These are phyloP conservation scores for Pseudogymnoascus sp. DNA, from an alignment of 2,329 filamentous ascomycete genomes.

Conservation along the genomic window DNA sequence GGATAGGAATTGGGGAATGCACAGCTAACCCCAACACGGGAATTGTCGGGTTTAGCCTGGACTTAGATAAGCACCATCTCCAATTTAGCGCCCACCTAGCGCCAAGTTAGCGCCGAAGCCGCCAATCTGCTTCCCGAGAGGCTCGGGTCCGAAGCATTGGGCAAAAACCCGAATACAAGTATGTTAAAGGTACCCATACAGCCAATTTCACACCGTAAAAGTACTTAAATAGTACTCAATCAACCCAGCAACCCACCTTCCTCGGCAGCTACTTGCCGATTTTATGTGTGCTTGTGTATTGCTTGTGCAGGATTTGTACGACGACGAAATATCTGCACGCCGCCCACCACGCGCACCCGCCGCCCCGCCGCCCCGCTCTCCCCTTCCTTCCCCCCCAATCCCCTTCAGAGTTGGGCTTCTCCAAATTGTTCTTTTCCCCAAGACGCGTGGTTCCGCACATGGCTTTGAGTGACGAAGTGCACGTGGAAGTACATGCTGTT, in stretches of 20 bases:
- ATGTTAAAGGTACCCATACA: not conserved
- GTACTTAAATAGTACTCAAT: not conserved
- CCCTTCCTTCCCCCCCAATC: not conserved
- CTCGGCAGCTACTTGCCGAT: not conserved
- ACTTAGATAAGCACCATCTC: not conserved
- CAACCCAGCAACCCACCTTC: not conserved
- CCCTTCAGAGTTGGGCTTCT: not conserved
- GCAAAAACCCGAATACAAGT: not conserved
- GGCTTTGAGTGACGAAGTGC: not conserved
- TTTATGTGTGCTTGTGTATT: not conserved
- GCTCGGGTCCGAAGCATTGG: not conserved
- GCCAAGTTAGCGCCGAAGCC: not conserved
- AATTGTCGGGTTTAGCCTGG: not conserved
- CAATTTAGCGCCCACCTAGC: not conserved
- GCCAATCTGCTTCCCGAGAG: not conserved
- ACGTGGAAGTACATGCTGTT: not conserved
- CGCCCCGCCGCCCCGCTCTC: too few relatives aligned
- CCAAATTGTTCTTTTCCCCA: too few relatives aligned
- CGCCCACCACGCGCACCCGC: too few relatives aligned
- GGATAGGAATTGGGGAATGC: not conserved
- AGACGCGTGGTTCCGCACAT: not conserved
- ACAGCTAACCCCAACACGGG: not conserved
- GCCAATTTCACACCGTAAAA: too few relatives aligned
- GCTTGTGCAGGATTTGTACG: not conserved
- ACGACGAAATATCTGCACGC: not conserved